Conservation (phyloP, 352 stramenopile genomes). For the Phytophthora foliorum region DNA sequence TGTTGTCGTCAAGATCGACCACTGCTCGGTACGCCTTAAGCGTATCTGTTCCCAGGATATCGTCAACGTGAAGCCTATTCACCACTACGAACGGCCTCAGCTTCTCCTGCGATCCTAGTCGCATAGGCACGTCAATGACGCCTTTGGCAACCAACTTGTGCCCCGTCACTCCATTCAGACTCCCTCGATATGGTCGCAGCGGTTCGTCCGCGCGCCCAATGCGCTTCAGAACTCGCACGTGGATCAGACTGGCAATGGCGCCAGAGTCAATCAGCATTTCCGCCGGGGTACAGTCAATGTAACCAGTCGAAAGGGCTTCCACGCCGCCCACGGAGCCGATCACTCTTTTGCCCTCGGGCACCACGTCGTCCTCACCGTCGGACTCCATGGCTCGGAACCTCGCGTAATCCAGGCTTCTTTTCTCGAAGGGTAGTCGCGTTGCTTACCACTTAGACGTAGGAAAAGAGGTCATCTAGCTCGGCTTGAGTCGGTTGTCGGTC, state of each 20-base stretch:
- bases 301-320: not conserved
- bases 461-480: too few relatives aligned
- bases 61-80: not conserved
- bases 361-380: too few relatives aligned
- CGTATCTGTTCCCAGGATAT: too few relatives aligned
- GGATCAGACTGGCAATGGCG: too few relatives aligned
- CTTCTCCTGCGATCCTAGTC: not conserved
- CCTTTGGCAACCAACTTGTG: not conserved
- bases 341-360: too few relatives aligned
- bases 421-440: too few relatives aligned
- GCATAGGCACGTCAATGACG: slow-evolving; percentile 2
- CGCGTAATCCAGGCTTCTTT: too few relatives aligned
- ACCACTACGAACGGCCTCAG: slow-evolving; percentile 1
- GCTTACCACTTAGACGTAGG: too few relatives aligned
- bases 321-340: too few relatives aligned
- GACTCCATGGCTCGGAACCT: too few relatives aligned
- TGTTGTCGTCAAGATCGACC: not conserved
- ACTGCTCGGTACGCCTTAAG: too few relatives aligned
- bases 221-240: not conserved
- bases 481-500: too few relatives aligned
- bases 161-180: not conserved
- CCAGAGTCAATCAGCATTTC: slow-evolving; percentile 11
- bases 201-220: not conserved
- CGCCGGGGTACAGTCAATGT: not conserved
- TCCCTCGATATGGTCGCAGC: not conserved